These are phyloP conservation scores for Auricularia sp. DNA, from an alignment of 768 basidiomycete species.

Conservation along the genomic window DNA sequence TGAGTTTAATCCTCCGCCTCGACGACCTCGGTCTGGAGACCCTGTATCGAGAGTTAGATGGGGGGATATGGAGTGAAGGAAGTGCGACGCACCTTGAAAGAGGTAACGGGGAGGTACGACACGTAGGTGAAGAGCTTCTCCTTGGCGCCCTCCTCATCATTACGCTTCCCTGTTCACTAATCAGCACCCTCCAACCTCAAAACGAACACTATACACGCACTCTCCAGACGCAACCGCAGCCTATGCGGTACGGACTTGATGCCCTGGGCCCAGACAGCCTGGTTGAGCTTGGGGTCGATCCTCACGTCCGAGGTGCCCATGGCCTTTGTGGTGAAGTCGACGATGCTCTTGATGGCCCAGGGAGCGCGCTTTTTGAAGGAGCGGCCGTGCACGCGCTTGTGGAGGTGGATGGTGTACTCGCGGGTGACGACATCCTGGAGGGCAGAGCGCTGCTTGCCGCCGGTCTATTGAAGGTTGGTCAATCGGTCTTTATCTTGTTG, in stretches of 20 bases:
- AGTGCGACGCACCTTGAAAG: slow-evolving; percentile 66
- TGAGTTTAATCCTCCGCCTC: slow-evolving; percentile 77
- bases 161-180: slow-evolving; percentile 68
- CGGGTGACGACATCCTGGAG: slow-evolving; percentile 96
- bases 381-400: slow-evolving; percentile 86
- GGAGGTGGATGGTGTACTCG: slow-evolving; percentile 97
- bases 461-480: slow-evolving; percentile 24
- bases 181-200: background rate
- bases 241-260: slow-evolving; percentile 91
- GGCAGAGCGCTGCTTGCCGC: slow-evolving; percentile 82
- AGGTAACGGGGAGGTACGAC: slow-evolving; percentile 57
- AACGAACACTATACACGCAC: slow-evolving; percentile 34
- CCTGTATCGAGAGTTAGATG: slow-evolving; percentile 33
- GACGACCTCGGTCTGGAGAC: slow-evolving; percentile 72
- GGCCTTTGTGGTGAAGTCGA: slow-evolving; percentile 81
- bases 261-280: slow-evolving; percentile 85
- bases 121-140: slow-evolving; percentile 95
- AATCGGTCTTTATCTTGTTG: background rate
- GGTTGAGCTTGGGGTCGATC: slow-evolving; percentile 92
- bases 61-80: background rate
- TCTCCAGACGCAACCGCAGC: slow-evolving; percentile 86
- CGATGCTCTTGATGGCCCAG: slow-evolving; percentile 88
- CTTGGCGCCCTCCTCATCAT: slow-evolving; percentile 97
- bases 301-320: slow-evolving; percentile 96
- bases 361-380: slow-evolving; percentile 98